Evolutionary conservation across 1,284 basidiomycete species (phyloP).

Genomic region (Apiotrichum porosum): DNA sequence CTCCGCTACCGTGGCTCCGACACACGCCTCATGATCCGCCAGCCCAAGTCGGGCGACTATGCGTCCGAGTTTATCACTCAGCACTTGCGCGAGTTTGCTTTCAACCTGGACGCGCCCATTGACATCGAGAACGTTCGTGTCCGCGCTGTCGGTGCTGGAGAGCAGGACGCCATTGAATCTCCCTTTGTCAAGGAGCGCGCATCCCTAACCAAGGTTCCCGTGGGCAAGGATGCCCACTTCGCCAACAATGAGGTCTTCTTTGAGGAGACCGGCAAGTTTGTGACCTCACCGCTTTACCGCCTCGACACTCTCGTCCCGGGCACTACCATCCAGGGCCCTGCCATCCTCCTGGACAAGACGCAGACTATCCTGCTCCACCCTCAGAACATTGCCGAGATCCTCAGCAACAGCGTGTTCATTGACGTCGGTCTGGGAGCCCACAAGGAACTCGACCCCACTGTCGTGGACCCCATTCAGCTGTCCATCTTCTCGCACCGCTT

Average conservation of each 20-base stretch:
- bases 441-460: conserved; percentile 1
- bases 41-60: conserved; percentile 57
- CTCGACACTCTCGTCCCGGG: conserved; percentile 65
- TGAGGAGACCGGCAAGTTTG: conserved; percentile 11
- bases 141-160: conserved; percentile 67
- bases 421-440: conserved; percentile 17
- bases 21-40: conserved; percentile 75
- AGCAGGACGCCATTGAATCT: too few relatives aligned
- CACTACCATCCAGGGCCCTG: conserved; percentile 55
- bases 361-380: conserved; percentile 41
- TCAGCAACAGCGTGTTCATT: too few relatives aligned
- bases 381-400: too few relatives aligned
- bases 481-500: conserved; percentile 11
- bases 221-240: conserved; percentile 54
- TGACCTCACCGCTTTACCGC: conserved; percentile 73
- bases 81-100: conserved; percentile 85
- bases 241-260: conserved; percentile 46
- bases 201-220: too few relatives aligned
- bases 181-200: too few relatives aligned
- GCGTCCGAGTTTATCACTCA: conserved; percentile 68
- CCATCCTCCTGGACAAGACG: conserved; percentile 38
- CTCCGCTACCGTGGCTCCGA: conserved; percentile 81
- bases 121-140: conserved; percentile 91
- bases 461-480: conserved; percentile 41
- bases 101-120: conserved; percentile 74